These are phyloP conservation scores for Ilex paraguariensis DNA, from an alignment of 305 asterid species.

Conservation along the genomic window DNA sequence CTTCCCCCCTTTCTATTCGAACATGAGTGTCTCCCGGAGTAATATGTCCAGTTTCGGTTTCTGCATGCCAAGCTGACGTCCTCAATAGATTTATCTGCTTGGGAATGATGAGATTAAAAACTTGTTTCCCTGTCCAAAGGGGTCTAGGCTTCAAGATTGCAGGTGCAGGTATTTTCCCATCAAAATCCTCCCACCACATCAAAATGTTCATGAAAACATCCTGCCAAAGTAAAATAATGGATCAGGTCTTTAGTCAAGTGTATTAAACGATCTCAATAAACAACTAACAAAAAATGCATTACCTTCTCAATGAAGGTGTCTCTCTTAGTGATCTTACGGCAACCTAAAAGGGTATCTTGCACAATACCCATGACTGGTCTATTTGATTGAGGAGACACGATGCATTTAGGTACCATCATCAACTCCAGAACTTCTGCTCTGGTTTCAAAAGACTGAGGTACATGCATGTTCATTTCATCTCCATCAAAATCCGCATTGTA, in stretches of 20 bases:
- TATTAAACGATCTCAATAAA: too few relatives aligned
- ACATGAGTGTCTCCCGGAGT: slow-evolving; percentile 99
- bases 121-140: slow-evolving; percentile 99
- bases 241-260: too few relatives aligned
- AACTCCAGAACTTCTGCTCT: slow-evolving; percentile 97
- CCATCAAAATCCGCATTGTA: slow-evolving; percentile 99
- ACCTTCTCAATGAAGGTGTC: slow-evolving; percentile 99
- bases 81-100: slow-evolving; percentile 87
- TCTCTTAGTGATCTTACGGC: slow-evolving; percentile 93
- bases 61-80: slow-evolving; percentile 94
- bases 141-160: slow-evolving; percentile 95
- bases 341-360: slow-evolving; percentile 95
- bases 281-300: not conserved
- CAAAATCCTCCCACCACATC: slow-evolving; percentile 99
- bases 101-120: slow-evolving; percentile 90
- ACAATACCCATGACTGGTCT: slow-evolving; percentile 99
- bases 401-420: slow-evolving; percentile 98
- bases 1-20: slow-evolving; percentile 93
- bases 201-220: slow-evolving; percentile 98
- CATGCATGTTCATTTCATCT: slow-evolving; percentile 99
- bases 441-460: slow-evolving; percentile 99
- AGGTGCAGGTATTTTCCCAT: slow-evolving; percentile 98
- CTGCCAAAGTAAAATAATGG: slow-evolving; percentile 28
- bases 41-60: slow-evolving; percentile 70
- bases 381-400: slow-evolving; percentile 94